Base-by-base conservation (phyloP, 2,329 filamentous ascomycete genomes). In the Neonectria ditissima region DNA sequence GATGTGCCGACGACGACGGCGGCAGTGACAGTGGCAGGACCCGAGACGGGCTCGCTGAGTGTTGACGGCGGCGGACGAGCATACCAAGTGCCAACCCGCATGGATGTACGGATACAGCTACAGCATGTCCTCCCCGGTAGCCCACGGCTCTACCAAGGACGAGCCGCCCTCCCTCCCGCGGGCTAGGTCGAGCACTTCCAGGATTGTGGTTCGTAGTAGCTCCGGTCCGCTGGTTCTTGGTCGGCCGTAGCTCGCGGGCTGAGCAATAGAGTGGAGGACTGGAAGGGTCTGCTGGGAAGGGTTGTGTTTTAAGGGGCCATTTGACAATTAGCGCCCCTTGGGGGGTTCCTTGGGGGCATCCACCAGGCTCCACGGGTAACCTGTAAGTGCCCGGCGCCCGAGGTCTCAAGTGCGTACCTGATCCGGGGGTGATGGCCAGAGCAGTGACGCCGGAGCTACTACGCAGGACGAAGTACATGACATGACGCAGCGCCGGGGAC, bases 141-240 rank as follows among this genome's bases (percentile, higher is more conserved):
- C 16, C 32, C 16, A 14, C 14, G 14, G 6, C n/a, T n/a, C 34
- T 37, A 37, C 34, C 7, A 41, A 41, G 37, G 18, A 41, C 43
- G 37, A 63, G 60, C 60, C 60, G 60, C 43, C 28, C 48, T 63
- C 43, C 28, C 48, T 63, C 60, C 60, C 60, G 60, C 48, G 60
- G 55, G 24, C 55, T 63, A 62, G 54, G 52, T 53, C 52, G 53
- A 52, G 47, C 41, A 41, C 37, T 20, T 41, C 8, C n/a, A 41
- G 37, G 37, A 41, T 41, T 41, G n/a, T 41, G 20, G 37, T 8
- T 4, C 37, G n/a, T 57, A 47, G 47, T 57, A 62, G 59, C 47
- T 62, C 41, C 41, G 48, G 41, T 54, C 55, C 55, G 60, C 39
- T 39, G 54, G 54, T 47, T 53, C 44, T 34, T 56, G 53, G 53